A percentile compares a stretch with the other conserved stretches of the same genome.
Conservation (phyloP, 371 early-diverging fungal genomes). For the Haplosporangium sp. region DNA sequence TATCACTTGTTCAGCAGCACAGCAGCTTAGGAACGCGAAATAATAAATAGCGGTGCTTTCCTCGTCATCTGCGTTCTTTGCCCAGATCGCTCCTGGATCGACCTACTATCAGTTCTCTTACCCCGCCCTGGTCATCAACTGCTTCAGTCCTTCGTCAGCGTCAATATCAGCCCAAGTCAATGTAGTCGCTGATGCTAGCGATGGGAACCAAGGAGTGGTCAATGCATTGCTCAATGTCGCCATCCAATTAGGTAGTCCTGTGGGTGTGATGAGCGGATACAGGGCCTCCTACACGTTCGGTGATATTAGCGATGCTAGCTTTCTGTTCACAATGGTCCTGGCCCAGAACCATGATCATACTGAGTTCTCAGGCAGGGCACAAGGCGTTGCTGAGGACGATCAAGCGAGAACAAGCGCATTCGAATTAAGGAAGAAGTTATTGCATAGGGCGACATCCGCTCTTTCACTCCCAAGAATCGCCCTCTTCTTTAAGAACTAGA, state of each 20-base stretch:
- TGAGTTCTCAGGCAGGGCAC: conserved; percentile 7
- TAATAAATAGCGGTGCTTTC: too few relatives aligned
- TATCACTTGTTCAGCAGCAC: too few relatives aligned
- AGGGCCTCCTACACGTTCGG: conserved; percentile 28
- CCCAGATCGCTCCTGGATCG: conserved; percentile 18
- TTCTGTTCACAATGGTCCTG: conserved; percentile 5
- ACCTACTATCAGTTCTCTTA: conserved; percentile 37
- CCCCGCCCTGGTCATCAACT: conserved; percentile 37
- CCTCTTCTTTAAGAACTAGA: too few relatives aligned
- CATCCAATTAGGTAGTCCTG: conserved; percentile 3
- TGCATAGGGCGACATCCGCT: too few relatives aligned
- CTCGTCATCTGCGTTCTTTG: conserved; percentile 17
- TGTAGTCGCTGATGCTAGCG: conserved; percentile 28
- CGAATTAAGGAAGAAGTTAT: too few relatives aligned
- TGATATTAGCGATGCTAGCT: conserved; percentile 22
- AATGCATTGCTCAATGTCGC: conserved; percentile 22
- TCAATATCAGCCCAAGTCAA: conserved; percentile 38
- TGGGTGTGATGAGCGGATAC: conserved; percentile 29
- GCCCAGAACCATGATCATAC: conserved; percentile 31
- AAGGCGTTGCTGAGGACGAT: too few relatives aligned
- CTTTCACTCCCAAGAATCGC: too few relatives aligned
- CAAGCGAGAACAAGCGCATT: too few relatives aligned
- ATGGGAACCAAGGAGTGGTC: conserved; percentile 35
- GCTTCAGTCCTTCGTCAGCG: conserved; percentile 25
- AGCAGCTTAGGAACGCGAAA: too few relatives aligned